A percentile compares a stretch with the other conserved stretches of the same genome.
Conservation (phyloP, 441 rosid genomes). For the Iberis amara region DNA sequence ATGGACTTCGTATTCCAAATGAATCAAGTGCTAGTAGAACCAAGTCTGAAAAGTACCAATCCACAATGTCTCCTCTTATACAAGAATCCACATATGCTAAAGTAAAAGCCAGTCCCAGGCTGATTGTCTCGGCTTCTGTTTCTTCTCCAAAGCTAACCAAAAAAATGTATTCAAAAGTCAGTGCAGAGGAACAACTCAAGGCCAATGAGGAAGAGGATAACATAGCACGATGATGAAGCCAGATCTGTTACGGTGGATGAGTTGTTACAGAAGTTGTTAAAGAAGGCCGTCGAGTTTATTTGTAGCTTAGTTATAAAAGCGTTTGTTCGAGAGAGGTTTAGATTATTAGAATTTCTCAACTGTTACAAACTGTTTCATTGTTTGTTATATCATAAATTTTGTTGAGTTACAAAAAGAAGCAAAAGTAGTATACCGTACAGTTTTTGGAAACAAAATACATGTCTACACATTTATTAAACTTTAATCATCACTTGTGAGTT, state of each 20-base stretch:
- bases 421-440: slow-evolving; percentile 22
- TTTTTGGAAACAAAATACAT: slow-evolving; percentile 15
- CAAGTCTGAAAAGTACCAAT: slow-evolving; percentile 49
- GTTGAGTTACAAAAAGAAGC: slow-evolving; percentile 8
- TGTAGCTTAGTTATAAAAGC: too few relatives aligned
- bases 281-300: neutral
- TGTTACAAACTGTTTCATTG: neutral
- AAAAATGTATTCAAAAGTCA: slow-evolving; percentile 37
- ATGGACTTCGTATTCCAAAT: slow-evolving; percentile 32
- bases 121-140: slow-evolving; percentile 27
- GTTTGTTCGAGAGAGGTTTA: too few relatives aligned
- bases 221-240: slow-evolving; percentile 15
- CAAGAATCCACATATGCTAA: slow-evolving; percentile 38
- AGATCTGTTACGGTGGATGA: slow-evolving; percentile 14
- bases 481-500: slow-evolving; percentile 48
- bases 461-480: slow-evolving; percentile 6
- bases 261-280: slow-evolving; percentile 5
- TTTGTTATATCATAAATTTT: slow-evolving; percentile 13
- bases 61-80: slow-evolving; percentile 36
- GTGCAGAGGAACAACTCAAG: slow-evolving; percentile 35
- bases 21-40: slow-evolving; percentile 35
- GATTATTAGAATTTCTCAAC: too few relatives aligned
- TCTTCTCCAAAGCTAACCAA: slow-evolving; percentile 41
- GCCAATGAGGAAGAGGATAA: slow-evolving; percentile 29
- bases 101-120: slow-evolving; percentile 34